Base-by-base conservation (phyloP, 1,139 yeast genomes). In the Saccharomycopsis crataegensis region DNA sequence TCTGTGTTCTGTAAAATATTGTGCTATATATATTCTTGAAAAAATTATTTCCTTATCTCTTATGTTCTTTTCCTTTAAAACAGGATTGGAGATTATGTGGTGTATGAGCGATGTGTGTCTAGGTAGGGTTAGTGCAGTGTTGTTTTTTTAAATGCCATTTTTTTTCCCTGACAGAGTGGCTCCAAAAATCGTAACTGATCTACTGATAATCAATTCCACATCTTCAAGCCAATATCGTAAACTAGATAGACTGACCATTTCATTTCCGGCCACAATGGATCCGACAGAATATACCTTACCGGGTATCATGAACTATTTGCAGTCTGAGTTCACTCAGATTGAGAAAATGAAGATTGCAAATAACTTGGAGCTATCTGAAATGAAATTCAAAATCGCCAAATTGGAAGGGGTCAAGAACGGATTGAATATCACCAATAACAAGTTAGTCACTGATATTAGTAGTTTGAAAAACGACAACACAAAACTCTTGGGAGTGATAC, bases 301-400 rank as follows among this genome's bases (percentile, higher is more conserved):
- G 0, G 86, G 86, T 1, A 80, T 80, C n/a, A 80, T 80, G 67
- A 80, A 78, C 62, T 80, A 80, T 62, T 67, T 80, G 53, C 82
- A 83, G 38, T 73, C 78, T 8, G 85, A 80, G 60, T 80, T 80
- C 66, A 79, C 85, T 34, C 75, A 77, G 56, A 71, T 79, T 58
- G 86, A 80, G 62, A 67, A 82, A 55, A 79, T 74, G 65, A 76
- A 79, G 62, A 78, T 80, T 64, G 70, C 78, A 68, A 74, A 78
- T 57, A 80, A 77, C 62, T 67, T 80, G 60, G 85, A 80, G 62
- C 75, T 75, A 57, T 72, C 79, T 8, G 82, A 80, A 55, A 75
- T 80, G 77, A 78, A 78, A 62, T 71, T 76, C 62, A 73, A 74
- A 58, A 78, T 80, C 54, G 71, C 77, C 46, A 79, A 78, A 58